Percentiles rank a stretch among this genome's conserved stretches.
phyloP scores from a whole-genome alignment of 2,329 filamentous ascomycete genomes.

The Cryphonectria naterciae region DNA sequence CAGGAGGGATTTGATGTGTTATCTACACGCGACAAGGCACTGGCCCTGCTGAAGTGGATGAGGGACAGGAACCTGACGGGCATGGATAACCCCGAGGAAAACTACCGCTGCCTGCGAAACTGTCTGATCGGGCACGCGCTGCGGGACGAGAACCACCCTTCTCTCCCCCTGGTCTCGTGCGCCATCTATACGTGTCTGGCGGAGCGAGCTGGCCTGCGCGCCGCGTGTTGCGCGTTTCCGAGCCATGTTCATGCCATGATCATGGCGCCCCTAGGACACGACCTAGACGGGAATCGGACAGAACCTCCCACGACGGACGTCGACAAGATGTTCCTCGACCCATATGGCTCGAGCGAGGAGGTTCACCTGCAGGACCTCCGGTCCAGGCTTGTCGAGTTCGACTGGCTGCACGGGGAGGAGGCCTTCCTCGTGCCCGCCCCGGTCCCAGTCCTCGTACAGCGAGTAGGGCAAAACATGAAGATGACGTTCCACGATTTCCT shows the following conservation, averaged over 20 bases:
- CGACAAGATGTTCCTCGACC: conserved; percentile 79
- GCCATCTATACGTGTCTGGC: conserved; percentile 86
- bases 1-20: conserved; percentile 58
- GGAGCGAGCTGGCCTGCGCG: conserved; percentile 72
- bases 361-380: conserved; percentile 63
- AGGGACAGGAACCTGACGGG: conserved; percentile 71
- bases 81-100: conserved; percentile 62
- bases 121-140: conserved; percentile 86
- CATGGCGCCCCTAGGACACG: conserved; percentile 60
- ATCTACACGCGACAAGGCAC: conserved; percentile 69
- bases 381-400: conserved; percentile 57
- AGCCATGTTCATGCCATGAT: conserved; percentile 85
- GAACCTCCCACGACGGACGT: conserved; percentile 44
- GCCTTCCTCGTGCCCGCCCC: conserved; percentile 67
- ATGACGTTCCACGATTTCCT: conserved; percentile 64
- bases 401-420: conserved; percentile 47
- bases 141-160: conserved; percentile 72
- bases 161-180: conserved; percentile 83
- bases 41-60: conserved; percentile 71
- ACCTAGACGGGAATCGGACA: conserved; percentile 57
- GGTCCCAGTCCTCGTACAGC: conserved; percentile 70
- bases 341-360: conserved; percentile 73
- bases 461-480: conserved; percentile 81
- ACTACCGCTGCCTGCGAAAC: conserved; percentile 82
- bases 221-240: conserved; percentile 79